Evolutionary conservation across 208 protist genomes (phyloP), one percentile per base, ranked within the genome.

Genomic region (Trypanosoma rangeli): DNA sequence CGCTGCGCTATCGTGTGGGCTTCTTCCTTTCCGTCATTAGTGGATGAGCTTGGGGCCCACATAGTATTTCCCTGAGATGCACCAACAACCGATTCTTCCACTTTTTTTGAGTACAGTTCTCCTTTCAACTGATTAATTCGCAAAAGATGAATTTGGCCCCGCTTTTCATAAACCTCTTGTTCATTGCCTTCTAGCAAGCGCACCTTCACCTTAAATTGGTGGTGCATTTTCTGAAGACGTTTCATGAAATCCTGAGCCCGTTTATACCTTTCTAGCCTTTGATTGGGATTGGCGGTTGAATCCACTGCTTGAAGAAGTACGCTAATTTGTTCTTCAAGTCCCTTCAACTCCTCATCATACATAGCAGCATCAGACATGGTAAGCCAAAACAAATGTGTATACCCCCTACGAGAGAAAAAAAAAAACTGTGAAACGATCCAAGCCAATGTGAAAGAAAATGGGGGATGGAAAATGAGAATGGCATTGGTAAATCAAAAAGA

Each of bases 271-370:
- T 78, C 69, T 46, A 61, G 50, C 24, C 62, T 56, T 31, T 63
- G 63, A 62, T 64, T 24, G 26, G 29, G n/a, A 28, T 44, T 64
- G 10, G 59, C 50, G 13, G 26, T 22, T 55, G 69, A 53, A 56
- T 70, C 48, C 55, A 77, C 4, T 26, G 49, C 52, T 56, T 48
- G n/a, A 29, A 86, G 9, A 64, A 85, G 35, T 50, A 20, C 48
- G 15, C 78, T 58, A 5, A 87, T 54, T 52, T 93, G 80, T 49
- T 71, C 64, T 68, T 89, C 85, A 26, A 87, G 64, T 37, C 78
- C 74, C 12, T 72, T 67, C 64, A 93, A 81, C 74, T 90, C 83
- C 42, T 90, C 79, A 54, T 93, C 77, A 54, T 90, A 89, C 16
- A 87, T 65, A 8, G 76, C 64, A 12, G 70, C 81, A 54, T 89